Evolutionary conservation across 1,284 basidiomycete species (phyloP), one percentile per base, ranked within the genome.

Genomic region (Lignosus rhinocerotis): DNA sequence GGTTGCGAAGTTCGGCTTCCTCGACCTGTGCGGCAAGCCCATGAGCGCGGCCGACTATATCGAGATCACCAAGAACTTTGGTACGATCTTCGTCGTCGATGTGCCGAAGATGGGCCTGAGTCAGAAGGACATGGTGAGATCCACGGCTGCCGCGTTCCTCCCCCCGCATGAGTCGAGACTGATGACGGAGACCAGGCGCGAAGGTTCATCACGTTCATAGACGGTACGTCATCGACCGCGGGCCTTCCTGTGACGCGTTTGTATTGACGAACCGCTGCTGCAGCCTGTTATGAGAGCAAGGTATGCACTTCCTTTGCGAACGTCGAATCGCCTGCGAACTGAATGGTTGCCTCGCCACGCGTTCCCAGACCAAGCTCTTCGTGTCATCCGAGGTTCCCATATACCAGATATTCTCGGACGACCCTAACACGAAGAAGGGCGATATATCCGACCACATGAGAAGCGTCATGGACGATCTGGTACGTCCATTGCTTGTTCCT

Each of bases 121-220:
- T 58, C 85, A 90, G 73, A 94, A 97, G 75, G 97, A 99, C 73
- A 82, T 90, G 77, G 92, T 91, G 65, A 56, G 78, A 69, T 39
- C 10, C 25, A 46, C 30, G 21, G 39, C 19, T 21, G 25, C 6
- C 44, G 53, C 59, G 32, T 33, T 32, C 32, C 3, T 41, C 7
- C 19, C 19, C n/a, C 3, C 25, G 8, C 14, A 44, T 30, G 11
- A 38, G 47, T 34, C 21, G 16, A 30, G n/a, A 30, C 19, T 30
- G 43, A 25, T 5, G 6, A 14, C 34, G 14, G 44, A 16, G 34
- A 55, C 19, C 41, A 92, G 89, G 95, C 95, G 7, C 80, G 96
- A 59, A 80, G 97, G 59, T 98, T 99, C 72, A 99, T 99, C 73
- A 97, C 96, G 0, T 98, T 98, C 69, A 90, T 99, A 69, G 96